A percentile compares a stretch with the other conserved stretches of the same genome.
These are phyloP conservation scores for Coelastrella sp. DNA, from an alignment of 139 green algal genomes.

Conservation along the genomic window DNA sequence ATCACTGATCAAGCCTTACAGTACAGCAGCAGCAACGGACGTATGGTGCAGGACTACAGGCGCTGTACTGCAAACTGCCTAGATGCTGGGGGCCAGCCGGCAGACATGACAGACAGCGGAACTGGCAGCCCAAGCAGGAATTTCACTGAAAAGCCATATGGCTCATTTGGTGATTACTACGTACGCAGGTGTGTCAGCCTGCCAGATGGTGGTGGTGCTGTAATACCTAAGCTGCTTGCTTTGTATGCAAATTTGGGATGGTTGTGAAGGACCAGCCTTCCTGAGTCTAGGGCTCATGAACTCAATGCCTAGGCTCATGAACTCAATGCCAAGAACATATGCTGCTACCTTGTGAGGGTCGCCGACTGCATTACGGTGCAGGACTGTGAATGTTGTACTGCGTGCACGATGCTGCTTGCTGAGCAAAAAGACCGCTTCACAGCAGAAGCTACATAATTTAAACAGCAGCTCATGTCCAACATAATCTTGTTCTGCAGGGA, in stretches of 20 bases:
- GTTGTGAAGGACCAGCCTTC: too few species aligned
- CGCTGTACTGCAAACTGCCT: conserved; percentile 11
- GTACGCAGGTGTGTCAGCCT: conserved; percentile 38
- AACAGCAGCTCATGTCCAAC: too few species aligned
- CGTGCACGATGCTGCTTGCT: too few species aligned
- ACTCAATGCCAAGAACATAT: not conserved
- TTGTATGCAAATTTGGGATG: too few species aligned
- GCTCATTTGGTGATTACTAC: conserved; percentile 43
- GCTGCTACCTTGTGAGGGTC: not conserved
- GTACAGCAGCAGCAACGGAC: conserved; percentile 22
- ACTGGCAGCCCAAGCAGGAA: not conserved
- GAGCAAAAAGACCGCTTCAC: too few species aligned
- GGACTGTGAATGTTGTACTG: too few species aligned
- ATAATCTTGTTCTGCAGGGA: not conserved
- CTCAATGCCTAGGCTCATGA: too few species aligned
- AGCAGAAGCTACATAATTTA: too few species aligned
- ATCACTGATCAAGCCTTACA: not conserved
- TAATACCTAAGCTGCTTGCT: not conserved
- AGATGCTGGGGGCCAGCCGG: conserved; percentile 7
- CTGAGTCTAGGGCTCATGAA: too few species aligned
- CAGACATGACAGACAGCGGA: not conserved
- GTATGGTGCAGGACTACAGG: conserved; percentile 52
- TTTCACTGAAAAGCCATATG: conserved; percentile 28
- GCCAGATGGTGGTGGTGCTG: not conserved
- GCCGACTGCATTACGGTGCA: too few species aligned